Conservation (phyloP, 768 basidiomycete species). For the Serendipita indica region DNA sequence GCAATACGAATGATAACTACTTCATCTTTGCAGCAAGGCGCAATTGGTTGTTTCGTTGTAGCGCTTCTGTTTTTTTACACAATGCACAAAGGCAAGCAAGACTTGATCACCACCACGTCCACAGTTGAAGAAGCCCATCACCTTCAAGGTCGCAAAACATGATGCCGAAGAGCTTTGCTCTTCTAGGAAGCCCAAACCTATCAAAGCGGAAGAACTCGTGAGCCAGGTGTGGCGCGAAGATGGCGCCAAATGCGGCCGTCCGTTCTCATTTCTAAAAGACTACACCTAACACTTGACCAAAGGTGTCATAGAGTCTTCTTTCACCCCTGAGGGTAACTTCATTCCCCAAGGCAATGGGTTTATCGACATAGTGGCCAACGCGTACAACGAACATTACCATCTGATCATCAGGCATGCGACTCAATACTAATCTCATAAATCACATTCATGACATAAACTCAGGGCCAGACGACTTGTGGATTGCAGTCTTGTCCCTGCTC, state of each 20-base stretch:
- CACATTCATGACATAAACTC: neutral
- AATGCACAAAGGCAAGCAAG: too few relatives aligned
- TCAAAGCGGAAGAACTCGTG: neutral
- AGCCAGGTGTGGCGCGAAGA: neutral
- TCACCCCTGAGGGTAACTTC: slow-evolving; percentile 10
- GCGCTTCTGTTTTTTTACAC: too few relatives aligned
- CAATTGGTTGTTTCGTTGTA: too few relatives aligned
- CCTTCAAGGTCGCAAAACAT: slow-evolving; percentile 2
- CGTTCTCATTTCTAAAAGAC: neutral
- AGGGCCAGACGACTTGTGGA: slow-evolving; percentile 36
- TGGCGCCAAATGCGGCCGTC: neutral
- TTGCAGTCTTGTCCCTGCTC: slow-evolving; percentile 27
- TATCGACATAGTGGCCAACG: slow-evolving; percentile 21
- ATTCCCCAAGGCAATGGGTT: slow-evolving; percentile 22
- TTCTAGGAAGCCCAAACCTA: neutral
- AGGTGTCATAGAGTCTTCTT: slow-evolving; percentile 23
- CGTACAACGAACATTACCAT: slow-evolving; percentile 25
- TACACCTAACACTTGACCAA: neutral
- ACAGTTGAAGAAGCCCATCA: neutral
- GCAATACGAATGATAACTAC: too few relatives aligned
- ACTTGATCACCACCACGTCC: too few relatives aligned
- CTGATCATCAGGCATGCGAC: slow-evolving; percentile 26
- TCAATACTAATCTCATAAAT: neutral
- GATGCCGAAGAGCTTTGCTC: neutral
- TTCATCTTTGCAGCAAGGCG: too few relatives aligned